A percentile compares a stretch with the other conserved stretches of the same genome.
Conservation (phyloP, 176 grass and related monocot species). For the Raddia distichophylla region DNA sequence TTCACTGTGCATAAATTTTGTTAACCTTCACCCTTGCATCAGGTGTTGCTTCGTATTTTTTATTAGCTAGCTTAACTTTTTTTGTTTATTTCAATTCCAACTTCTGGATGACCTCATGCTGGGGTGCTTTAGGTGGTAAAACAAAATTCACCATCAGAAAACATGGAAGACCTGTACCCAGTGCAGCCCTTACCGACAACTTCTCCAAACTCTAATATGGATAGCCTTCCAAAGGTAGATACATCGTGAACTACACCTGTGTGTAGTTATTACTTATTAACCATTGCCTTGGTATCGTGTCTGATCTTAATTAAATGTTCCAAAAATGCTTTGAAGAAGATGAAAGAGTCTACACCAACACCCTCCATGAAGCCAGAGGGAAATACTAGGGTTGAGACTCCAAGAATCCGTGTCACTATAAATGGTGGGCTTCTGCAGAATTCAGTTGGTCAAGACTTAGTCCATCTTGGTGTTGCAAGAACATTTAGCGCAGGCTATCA, state of each 20-base stretch:
- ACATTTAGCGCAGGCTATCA: slow-evolving; percentile 35
- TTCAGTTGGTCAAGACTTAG: slow-evolving; percentile 60
- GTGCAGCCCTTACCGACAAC: slow-evolving; percentile 38
- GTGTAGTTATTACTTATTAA: slow-evolving; percentile 25
- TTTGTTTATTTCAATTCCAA: background rate
- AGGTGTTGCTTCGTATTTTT: background rate
- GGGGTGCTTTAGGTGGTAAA: slow-evolving; percentile 51
- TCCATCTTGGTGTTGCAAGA: slow-evolving; percentile 53
- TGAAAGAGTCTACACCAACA: slow-evolving; percentile 37
- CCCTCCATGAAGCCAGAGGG: slow-evolving; percentile 46
- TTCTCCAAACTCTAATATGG: slow-evolving; percentile 31
- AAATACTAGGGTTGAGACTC: slow-evolving; percentile 44
- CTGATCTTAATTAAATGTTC: slow-evolving; percentile 14
- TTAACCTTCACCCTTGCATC: slow-evolving; percentile 22
- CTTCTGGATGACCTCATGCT: slow-evolving; percentile 28
- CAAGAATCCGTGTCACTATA: slow-evolving; percentile 19
- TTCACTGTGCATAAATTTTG: slow-evolving; percentile 1
- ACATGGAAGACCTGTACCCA: slow-evolving; percentile 22
- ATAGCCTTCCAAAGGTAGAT: slow-evolving; percentile 47
- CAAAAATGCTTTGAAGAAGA: slow-evolving; percentile 48
- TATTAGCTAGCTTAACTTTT: slow-evolving; percentile 29
- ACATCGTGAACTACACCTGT: background rate
- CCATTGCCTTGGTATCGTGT: slow-evolving; percentile 22
- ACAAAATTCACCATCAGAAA: slow-evolving; percentile 32
- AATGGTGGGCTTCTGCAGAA: slow-evolving; percentile 51